Evolutionary conservation across 2,329 filamentous ascomycete species (phyloP).

Genomic region (Colletotrichum liaoningense): DNA sequence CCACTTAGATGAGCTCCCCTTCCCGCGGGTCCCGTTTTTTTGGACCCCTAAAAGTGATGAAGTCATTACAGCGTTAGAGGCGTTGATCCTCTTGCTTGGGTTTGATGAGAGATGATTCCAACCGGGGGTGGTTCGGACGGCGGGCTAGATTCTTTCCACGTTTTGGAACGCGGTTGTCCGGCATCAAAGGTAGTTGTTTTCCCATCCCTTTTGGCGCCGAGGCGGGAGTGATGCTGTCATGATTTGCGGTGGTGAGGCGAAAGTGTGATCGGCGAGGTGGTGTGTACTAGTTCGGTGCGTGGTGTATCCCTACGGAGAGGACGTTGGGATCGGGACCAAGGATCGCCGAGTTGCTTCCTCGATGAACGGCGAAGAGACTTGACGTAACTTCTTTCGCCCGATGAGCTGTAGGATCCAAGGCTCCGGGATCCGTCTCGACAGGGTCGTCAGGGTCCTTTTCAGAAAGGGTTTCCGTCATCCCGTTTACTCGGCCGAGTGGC

Average conservation of each 20-base stretch:
- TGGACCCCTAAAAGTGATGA: constrained; percentile 3
- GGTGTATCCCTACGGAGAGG: background rate
- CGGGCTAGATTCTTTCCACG: background rate
- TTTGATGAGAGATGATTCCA: background rate
- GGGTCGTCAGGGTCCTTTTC: too few species aligned
- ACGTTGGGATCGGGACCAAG: background rate
- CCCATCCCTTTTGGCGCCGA: background rate
- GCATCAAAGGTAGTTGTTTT: background rate
- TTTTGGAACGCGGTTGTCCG: background rate
- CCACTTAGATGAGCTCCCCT: background rate
- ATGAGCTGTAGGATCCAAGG: background rate
- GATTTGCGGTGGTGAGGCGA: background rate
- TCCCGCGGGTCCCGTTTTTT: background rate
- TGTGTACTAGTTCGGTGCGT: background rate
- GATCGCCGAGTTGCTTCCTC: background rate
- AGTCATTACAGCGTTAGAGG: background rate
- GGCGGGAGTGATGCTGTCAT: background rate
- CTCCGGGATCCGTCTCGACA: background rate
- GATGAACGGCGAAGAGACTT: background rate
- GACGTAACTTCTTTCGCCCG: background rate
- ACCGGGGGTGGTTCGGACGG: background rate
- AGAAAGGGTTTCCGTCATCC: background rate
- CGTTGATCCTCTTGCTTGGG: background rate
- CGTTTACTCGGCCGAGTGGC: background rate
- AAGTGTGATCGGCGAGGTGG: background rate